phyloP scores from a whole-genome alignment of 2,329 filamentous ascomycete genomes.

The Aspergillus sp. region DNA sequence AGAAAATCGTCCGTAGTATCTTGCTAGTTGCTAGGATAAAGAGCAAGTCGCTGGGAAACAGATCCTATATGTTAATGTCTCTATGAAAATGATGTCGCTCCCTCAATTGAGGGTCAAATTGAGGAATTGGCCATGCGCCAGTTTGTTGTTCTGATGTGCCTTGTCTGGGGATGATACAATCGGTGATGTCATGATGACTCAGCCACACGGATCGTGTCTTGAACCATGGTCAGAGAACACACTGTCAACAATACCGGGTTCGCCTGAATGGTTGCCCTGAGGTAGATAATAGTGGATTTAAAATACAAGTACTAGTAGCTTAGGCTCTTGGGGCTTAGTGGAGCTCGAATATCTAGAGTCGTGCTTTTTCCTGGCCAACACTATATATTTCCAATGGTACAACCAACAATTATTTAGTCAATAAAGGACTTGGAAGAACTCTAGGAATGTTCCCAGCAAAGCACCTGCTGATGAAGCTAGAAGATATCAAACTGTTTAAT shows the following conservation, averaged over 20 bases:
- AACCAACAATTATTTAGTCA: too few species aligned
- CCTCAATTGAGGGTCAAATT: neutral
- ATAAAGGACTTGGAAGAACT: too few species aligned
- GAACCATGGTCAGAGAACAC: neutral
- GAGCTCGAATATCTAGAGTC: too few species aligned
- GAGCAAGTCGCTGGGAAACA: neutral
- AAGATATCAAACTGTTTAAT: neutral
- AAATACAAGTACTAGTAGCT: too few species aligned
- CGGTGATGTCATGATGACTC: constrained; percentile 18
- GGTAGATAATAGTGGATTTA: too few species aligned
- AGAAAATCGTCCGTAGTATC: neutral
- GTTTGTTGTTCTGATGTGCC: neutral
- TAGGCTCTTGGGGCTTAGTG: too few species aligned
- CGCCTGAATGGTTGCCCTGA: too few species aligned
- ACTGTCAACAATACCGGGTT: neutral
- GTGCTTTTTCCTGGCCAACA: too few species aligned
- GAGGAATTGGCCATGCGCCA: neutral
- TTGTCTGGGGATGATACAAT: neutral
- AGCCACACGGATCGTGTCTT: constrained; percentile 1
- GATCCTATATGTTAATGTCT: neutral
- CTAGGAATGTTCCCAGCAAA: too few species aligned
- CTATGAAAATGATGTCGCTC: neutral
- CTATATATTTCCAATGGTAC: too few species aligned
- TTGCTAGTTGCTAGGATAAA: neutral
- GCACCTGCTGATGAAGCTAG: neutral